Base-by-base conservation (phyloP, 2,329 filamentous ascomycete genomes). In the Nemania bipapillata region DNA sequence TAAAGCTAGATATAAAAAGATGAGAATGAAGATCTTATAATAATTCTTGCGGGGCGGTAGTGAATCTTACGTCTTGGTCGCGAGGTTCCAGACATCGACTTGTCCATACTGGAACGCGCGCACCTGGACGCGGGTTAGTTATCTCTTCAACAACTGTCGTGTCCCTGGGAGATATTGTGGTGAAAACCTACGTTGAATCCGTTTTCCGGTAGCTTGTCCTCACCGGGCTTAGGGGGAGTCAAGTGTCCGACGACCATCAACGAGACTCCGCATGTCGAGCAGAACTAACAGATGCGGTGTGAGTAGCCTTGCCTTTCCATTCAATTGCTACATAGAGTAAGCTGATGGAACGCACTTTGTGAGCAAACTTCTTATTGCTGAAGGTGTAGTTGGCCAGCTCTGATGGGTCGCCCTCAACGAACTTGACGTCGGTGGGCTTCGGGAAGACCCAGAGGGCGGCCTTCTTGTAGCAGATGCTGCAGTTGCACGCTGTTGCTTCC, bases 391-490 rank as follows among this genome's bases (percentile, higher is more conserved):
- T 73, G 8, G 79, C 79, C 65, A 88, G 74, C 2, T 75, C 76
- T 2, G 78, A 80, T 37, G 78, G 71, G 69, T 74, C 76, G 37
- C 86, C 86, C 74, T 85, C 85, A 74, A 86, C 77, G 61, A 86
- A 74, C n/a, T 73, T 81, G 63, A 86, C 77, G 40, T 77, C 74
- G 2, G 70, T 73, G 0, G 72, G 69, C 3, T 75, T 73, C 6
- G 79, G 75, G 37, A 80, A 65, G 28, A 58, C 45, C 74, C 73
- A 84, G 42, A 84, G 74, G 50, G 83, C 83, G 17, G 79, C 83
- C 75, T 85, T 86, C 72, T 82, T 86, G 73, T 71, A 74, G 76
- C 90, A 91, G 71, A 91, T 86, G 79, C 88, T 91, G 80, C 91
- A 92, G 78, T 90, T 89, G 80, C 91, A 91, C 74, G 86, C 83